These are phyloP conservation scores for Claviceps pazoutovae DNA, from an alignment of 2,329 filamentous ascomycete species.

Conservation along the genomic window DNA sequence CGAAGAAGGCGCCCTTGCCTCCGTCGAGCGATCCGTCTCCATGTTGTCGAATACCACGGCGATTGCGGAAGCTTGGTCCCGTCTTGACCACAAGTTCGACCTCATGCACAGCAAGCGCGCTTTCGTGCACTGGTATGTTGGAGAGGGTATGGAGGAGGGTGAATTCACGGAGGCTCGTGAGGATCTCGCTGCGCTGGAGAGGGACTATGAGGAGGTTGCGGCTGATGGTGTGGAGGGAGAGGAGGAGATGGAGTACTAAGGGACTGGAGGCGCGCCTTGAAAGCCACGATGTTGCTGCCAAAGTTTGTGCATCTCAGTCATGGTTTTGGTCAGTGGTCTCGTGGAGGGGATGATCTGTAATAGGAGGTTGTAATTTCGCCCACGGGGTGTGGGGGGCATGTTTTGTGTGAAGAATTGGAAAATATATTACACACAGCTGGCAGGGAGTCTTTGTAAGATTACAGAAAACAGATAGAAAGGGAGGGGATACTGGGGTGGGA, in stretches of 20 bases:
- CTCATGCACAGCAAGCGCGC: slow-evolving; percentile 69
- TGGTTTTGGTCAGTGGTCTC: no score
- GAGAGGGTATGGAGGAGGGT: slow-evolving; percentile 85
- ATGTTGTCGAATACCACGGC: slow-evolving; percentile 67
- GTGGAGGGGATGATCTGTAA: no score
- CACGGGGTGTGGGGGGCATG: no score
- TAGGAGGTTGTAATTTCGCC: no score
- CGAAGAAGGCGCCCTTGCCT: slow-evolving; percentile 43
- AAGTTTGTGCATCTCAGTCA: not conserved
- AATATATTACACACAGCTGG: no score
- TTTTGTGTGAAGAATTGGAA: no score
- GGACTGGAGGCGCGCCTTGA: not conserved
- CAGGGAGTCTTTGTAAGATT: no score
- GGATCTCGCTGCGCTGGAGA: slow-evolving; percentile 72
- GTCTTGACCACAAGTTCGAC: slow-evolving; percentile 61
- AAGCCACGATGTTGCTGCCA: not conserved
- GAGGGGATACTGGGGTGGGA: no score
- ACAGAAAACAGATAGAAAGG: no score
- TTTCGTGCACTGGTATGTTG: slow-evolving; percentile 69
- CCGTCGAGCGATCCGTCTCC: slow-evolving; percentile 49
- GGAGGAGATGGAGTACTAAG: slow-evolving; percentile 66
- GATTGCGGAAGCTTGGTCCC: slow-evolving; percentile 60
- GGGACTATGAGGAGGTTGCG: slow-evolving; percentile 77
- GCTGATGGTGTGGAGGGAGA: slow-evolving; percentile 54
- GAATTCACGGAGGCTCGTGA: slow-evolving; percentile 81